Conservation (phyloP, 2,329 filamentous ascomycete species). For the Talaromyces islandicus region DNA sequence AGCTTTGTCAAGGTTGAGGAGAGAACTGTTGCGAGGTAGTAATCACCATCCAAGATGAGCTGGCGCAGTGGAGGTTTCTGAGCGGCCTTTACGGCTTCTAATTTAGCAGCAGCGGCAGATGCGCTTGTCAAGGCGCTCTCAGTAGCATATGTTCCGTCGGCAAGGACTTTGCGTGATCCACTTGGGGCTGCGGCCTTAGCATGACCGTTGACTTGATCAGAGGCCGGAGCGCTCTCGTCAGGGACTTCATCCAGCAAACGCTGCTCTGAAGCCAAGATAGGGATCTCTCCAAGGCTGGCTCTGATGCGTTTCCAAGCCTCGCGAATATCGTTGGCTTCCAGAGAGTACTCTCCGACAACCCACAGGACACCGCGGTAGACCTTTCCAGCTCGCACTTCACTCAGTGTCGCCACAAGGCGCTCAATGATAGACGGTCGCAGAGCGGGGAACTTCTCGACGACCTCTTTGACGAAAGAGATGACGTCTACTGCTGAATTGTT, state of each 20-base stretch:
- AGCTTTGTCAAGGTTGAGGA: constrained; percentile 94
- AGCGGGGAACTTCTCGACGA: constrained; percentile 94
- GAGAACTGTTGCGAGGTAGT: constrained; percentile 91
- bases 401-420: constrained; percentile 80
- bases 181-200: constrained; percentile 69
- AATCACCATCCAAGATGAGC: constrained; percentile 93
- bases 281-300: constrained; percentile 90
- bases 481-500: constrained; percentile 95
- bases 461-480: constrained; percentile 97
- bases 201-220: constrained; percentile 72
- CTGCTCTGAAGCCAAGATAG: constrained; percentile 92
- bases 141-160: constrained; percentile 95
- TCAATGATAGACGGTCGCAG: constrained; percentile 81
- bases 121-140: constrained; percentile 93
- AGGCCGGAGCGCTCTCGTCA: constrained; percentile 60
- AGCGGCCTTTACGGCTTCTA: constrained; percentile 94
- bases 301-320: constrained; percentile 97
- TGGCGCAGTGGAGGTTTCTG: constrained; percentile 93
- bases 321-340: constrained; percentile 88
- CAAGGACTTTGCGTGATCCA: constrained; percentile 84
- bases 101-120: constrained; percentile 78
- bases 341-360: constrained; percentile 96
- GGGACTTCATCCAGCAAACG: constrained; percentile 76
- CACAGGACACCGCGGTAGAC: constrained; percentile 94
- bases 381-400: constrained; percentile 92